Evolutionary conservation across 139 green algal species (phyloP).

Genomic region (Micractinium sp.): DNA sequence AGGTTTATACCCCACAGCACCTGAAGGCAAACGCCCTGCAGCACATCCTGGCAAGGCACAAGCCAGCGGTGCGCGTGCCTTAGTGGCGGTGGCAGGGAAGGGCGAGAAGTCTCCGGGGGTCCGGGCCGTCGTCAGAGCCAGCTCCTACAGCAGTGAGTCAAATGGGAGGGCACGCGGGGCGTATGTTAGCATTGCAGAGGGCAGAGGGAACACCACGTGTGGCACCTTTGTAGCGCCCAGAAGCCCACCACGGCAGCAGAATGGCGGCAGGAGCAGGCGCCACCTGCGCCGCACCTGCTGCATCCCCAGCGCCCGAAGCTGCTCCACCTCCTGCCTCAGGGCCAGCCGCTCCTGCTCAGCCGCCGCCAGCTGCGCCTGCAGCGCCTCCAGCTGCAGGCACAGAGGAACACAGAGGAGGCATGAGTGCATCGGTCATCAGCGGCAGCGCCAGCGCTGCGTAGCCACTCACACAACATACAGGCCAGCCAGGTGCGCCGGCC

Average conservation of each 20-base stretch:
- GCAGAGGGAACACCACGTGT: no score
- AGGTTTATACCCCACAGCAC: background rate
- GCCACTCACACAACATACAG: no score
- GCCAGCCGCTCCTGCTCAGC: slow-evolving; percentile 2
- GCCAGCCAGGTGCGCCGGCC: no score
- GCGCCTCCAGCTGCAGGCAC: slow-evolving; percentile 5
- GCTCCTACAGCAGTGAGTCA: background rate
- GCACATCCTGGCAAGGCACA: background rate
- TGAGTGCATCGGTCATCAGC: no score
- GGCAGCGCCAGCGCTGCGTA: no score
- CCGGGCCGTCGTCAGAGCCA: slow-evolving; percentile 3
- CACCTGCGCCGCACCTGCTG: slow-evolving; percentile 6
- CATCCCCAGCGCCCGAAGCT: slow-evolving; percentile 18
- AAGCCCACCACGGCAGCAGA: no score
- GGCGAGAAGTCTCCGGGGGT: slow-evolving; percentile 22
- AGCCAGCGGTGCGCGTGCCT: background rate
- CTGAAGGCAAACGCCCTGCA: background rate
- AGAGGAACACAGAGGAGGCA: background rate
- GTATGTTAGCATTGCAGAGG: no score
- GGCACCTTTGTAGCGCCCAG: no score
- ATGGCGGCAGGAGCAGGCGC: background rate
- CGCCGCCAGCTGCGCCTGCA: slow-evolving; percentile 14
- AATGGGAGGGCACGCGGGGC: no score
- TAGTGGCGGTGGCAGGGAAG: background rate
- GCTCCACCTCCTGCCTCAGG: slow-evolving; percentile 23